Conservation (phyloP, 495 filamentous ascomycete species). For the Chaetomium fimeti region DNA sequence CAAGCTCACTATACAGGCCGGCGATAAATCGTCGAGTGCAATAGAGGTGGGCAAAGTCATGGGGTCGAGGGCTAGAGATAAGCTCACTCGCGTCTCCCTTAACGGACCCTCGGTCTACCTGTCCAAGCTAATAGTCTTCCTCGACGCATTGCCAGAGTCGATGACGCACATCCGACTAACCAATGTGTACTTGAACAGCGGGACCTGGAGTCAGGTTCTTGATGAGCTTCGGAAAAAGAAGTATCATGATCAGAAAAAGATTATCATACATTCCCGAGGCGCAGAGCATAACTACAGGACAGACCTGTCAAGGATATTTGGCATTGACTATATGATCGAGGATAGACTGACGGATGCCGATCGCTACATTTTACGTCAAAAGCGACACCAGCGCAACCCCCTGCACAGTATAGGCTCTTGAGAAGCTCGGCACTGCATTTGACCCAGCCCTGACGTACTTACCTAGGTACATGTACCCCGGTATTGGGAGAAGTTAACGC, state of each 20-base stretch:
- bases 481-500: no score
- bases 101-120: background rate
- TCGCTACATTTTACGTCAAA: background rate
- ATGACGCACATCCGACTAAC: background rate
- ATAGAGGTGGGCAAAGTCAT: background rate
- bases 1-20: background rate
- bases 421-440: no score
- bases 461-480: no score
- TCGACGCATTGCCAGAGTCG: slow-evolving; percentile 9
- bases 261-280: background rate
- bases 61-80: background rate
- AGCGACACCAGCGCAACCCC: background rate
- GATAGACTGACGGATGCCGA: background rate
- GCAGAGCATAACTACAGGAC: slow-evolving; percentile 15
- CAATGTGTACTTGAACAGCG: slow-evolving; percentile 8
- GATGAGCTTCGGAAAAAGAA: slow-evolving; percentile 16
- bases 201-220: slow-evolving; percentile 16
- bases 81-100: slow-evolving; percentile 5
- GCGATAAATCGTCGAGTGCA: background rate
- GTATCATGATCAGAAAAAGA: background rate
- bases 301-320: slow-evolving; percentile 10
- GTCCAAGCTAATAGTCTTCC: background rate
- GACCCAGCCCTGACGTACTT: no score
- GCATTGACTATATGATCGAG: background rate
- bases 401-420: background rate